Evolutionary conservation across 2,329 filamentous ascomycete species (phyloP).

Genomic region (Shiraia sp.): DNA sequence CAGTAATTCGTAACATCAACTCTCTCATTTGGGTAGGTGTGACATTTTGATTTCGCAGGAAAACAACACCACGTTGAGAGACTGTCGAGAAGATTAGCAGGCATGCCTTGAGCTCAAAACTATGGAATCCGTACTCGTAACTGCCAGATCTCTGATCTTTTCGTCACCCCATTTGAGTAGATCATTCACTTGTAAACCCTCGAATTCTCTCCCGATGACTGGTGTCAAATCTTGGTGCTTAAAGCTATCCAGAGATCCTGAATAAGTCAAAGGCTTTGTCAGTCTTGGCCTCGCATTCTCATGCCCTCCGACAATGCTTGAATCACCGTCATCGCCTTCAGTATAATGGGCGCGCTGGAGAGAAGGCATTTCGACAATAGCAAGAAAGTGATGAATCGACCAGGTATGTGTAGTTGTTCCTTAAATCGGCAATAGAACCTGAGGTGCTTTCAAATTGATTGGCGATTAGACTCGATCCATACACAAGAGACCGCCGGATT

Average conservation of each 20-base stretch:
- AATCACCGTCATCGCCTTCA: constrained; percentile 6
- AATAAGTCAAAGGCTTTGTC: constrained; percentile 24
- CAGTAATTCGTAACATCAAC: constrained; percentile 63
- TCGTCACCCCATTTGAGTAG: constrained; percentile 42
- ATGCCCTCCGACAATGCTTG: constrained; percentile 24
- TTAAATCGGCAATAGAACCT: too few relatives aligned
- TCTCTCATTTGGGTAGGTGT: constrained; percentile 66
- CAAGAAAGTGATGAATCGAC: too few relatives aligned
- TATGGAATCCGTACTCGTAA: constrained; percentile 61
- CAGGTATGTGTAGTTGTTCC: too few relatives aligned
- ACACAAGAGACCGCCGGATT: too few relatives aligned
- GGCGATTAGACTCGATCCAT: too few relatives aligned
- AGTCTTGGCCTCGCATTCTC: constrained; percentile 25
- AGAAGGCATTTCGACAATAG: constrained; percentile 23
- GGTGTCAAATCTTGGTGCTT: constrained; percentile 52
- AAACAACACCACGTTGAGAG: constrained; percentile 70
- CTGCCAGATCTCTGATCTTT: constrained; percentile 49
- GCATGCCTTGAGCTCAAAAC: too few relatives aligned
- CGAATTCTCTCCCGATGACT: constrained; percentile 56
- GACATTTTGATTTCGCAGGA: constrained; percentile 65
- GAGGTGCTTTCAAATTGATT: too few relatives aligned
- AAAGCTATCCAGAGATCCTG: constrained; percentile 28
- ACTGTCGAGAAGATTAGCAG: constrained; percentile 49
- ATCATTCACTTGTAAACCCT: constrained; percentile 36
- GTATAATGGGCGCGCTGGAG: constrained; percentile 18